These are phyloP conservation scores for Neonectria ditissima DNA, from an alignment of 2,329 filamentous ascomycete species.

Conservation along the genomic window DNA sequence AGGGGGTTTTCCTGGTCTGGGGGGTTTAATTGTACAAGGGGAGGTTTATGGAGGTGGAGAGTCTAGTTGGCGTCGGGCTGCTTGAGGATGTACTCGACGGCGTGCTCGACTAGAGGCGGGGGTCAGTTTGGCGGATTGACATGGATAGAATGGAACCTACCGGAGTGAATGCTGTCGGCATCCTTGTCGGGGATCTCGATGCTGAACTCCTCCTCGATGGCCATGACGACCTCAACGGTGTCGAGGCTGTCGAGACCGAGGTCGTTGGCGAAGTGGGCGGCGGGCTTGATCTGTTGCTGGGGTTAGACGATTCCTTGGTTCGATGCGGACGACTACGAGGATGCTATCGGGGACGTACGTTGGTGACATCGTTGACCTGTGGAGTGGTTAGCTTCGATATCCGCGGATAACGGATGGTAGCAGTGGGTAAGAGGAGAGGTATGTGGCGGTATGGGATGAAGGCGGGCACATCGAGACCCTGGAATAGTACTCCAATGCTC, in stretches of 20 bases:
- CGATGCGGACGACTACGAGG: slow-evolving; percentile 15
- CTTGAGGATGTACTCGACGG: slow-evolving; percentile 91
- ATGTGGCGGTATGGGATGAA: slow-evolving; percentile 3
- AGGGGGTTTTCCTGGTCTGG: slow-evolving; percentile 19
- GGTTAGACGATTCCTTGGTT: slow-evolving; percentile 32
- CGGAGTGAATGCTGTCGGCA: slow-evolving; percentile 91
- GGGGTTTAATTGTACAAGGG: slow-evolving; percentile 46
- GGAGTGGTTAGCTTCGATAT: slow-evolving; percentile 45
- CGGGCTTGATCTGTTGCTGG: slow-evolving; percentile 76
- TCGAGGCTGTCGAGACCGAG: slow-evolving; percentile 97
- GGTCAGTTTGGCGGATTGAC: slow-evolving; percentile 17
- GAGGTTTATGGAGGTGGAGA: slow-evolving; percentile 23
- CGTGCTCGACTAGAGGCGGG: slow-evolving; percentile 80
- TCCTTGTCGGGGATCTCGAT: slow-evolving; percentile 99
- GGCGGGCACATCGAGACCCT: neutral
- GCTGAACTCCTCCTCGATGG: slow-evolving; percentile 94
- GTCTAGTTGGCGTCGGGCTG: slow-evolving; percentile 87
- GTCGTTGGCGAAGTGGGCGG: slow-evolving; percentile 95
- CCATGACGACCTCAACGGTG: slow-evolving; percentile 99
- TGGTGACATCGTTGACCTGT: slow-evolving; percentile 75
- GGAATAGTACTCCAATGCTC: neutral
- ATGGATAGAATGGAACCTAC: slow-evolving; percentile 66
- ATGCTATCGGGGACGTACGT: slow-evolving; percentile 60
- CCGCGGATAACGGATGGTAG: neutral
- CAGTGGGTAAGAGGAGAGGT: neutral